Conservation (phyloP, 331 rosid genomes). For the Spiraea crenata region DNA sequence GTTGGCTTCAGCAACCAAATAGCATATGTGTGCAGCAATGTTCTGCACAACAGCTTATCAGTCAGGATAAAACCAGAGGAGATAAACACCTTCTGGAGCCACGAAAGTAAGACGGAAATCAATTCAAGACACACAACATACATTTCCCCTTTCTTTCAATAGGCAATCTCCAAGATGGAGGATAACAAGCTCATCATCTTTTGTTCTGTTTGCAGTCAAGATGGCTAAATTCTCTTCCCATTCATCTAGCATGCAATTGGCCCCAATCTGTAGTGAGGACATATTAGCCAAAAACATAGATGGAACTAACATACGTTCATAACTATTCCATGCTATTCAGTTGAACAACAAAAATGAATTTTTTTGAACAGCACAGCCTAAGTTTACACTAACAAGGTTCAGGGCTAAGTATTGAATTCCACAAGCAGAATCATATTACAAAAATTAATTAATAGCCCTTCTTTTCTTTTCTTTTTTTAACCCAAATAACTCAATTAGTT, state of each 20-base stretch:
- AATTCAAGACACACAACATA: slow-evolving; percentile 6
- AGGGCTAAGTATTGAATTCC: not conserved
- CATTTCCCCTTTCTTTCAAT: slow-evolving; percentile 35
- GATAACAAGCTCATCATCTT: slow-evolving; percentile 38
- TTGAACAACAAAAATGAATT: not conserved
- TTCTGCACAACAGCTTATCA: slow-evolving; percentile 12
- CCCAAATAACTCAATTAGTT: not conserved
- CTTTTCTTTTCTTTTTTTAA: not conserved
- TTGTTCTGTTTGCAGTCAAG: slow-evolving; percentile 34
- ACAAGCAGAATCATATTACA: not conserved
- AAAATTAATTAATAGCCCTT: not conserved
- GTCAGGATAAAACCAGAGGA: slow-evolving; percentile 19
- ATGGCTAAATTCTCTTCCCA: slow-evolving; percentile 39
- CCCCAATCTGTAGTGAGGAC: slow-evolving; percentile 18
- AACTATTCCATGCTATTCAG: not conserved
- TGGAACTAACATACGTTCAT: slow-evolving; percentile 10
- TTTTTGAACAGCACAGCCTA: not conserved
- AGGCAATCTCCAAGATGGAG: slow-evolving; percentile 37
- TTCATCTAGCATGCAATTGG: slow-evolving; percentile 27
- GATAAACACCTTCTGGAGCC: not conserved
- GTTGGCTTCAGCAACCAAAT: slow-evolving; percentile 33
- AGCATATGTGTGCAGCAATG: slow-evolving; percentile 34
- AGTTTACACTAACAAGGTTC: not conserved
- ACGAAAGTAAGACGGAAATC: not conserved
- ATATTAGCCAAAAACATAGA: slow-evolving; percentile 6